These are phyloP conservation scores for Mycena olivaceomarginata DNA, from an alignment of 768 basidiomycete species.

Conservation along the genomic window DNA sequence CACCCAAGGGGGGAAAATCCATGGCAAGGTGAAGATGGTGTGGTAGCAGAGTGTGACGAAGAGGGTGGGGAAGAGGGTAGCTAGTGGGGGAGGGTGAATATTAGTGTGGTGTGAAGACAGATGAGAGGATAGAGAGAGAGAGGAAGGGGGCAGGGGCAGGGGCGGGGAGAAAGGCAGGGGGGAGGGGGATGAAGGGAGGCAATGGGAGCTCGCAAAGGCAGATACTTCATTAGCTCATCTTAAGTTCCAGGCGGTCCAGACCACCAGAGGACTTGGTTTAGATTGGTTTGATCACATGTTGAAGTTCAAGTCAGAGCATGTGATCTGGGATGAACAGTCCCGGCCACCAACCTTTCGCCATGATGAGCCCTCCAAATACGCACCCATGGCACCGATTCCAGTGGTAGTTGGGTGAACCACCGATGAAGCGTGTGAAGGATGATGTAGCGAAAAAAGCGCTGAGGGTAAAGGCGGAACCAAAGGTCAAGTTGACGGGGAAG, in stretches of 20 bases:
- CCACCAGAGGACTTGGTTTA: too few species aligned
- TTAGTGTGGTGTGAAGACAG: constrained; percentile 57
- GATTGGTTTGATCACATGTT: not conserved
- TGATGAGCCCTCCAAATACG: not conserved
- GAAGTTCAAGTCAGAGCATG: not conserved
- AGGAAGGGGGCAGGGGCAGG: constrained; percentile 49
- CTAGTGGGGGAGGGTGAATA: constrained; percentile 66
- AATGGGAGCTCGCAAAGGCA: not conserved
- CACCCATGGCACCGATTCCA: not conserved
- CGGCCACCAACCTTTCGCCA: not conserved
- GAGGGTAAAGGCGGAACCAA: not conserved
- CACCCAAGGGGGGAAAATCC: constrained; percentile 61
- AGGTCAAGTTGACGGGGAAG: too few species aligned
- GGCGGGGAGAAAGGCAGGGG: not conserved
- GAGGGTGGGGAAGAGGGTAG: constrained; percentile 72
- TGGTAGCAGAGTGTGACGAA: constrained; percentile 89
- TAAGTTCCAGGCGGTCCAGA: too few species aligned
- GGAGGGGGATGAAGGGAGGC: too few species aligned
- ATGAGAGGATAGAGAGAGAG: constrained; percentile 53
- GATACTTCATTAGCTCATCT: too few species aligned
- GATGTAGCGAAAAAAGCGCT: not conserved
- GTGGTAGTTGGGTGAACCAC: not conserved
- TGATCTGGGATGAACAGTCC: not conserved
- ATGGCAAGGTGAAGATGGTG: constrained; percentile 70
- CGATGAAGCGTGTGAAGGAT: not conserved